Evolutionary conservation across 2,329 filamentous ascomycete species (phyloP), one percentile per base, ranked within the genome.

Genomic region (Colletotrichum navitas): DNA sequence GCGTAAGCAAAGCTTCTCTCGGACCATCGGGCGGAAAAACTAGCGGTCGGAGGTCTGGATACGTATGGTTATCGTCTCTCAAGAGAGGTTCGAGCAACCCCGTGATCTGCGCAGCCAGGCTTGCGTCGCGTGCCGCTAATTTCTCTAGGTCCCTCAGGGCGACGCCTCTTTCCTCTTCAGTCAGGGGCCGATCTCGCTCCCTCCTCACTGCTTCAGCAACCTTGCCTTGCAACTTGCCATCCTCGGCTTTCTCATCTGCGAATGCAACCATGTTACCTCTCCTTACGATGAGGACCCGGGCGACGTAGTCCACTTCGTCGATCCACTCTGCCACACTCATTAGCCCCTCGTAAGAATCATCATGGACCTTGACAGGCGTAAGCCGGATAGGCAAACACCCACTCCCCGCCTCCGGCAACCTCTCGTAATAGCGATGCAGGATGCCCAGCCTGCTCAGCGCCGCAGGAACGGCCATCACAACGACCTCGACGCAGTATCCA

Each of bases 301-400:
- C 79, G 3, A 78, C 76, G 4, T 68, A 75, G 14, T 63, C 74
- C 14, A 72, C 74, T 34, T 64, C 74, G 59, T 85, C 83, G 24
- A 85, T 74, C 66, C 81, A 83, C 34, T 64, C 71, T 2, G 83
- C 83, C 3, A 80, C 81, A 8, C 77, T 74, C 18, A 79, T 65
- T 21, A 86, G 63, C 2, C 84, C 84, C 3, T 52, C 74, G 54
- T 83, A 86, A 34, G 83, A 84, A 68, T 84, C 84, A 62, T 86
- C 82, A 63, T 87, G 85, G n/a, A 86, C 81, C 68, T 72, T 77
- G 21, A 75, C 76, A 5, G 84, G 84, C 49, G 85, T 86, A 49
- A 86, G 73, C 12, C 85, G 77, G 7, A 79, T 73, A 1, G 83
- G 83, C 51, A 86, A 56, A 2, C 76, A 76, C 6, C 79, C 71